Evolutionary conservation across 2,329 filamentous ascomycete species (phyloP).

Genomic region (Rugonectria rugulosa): DNA sequence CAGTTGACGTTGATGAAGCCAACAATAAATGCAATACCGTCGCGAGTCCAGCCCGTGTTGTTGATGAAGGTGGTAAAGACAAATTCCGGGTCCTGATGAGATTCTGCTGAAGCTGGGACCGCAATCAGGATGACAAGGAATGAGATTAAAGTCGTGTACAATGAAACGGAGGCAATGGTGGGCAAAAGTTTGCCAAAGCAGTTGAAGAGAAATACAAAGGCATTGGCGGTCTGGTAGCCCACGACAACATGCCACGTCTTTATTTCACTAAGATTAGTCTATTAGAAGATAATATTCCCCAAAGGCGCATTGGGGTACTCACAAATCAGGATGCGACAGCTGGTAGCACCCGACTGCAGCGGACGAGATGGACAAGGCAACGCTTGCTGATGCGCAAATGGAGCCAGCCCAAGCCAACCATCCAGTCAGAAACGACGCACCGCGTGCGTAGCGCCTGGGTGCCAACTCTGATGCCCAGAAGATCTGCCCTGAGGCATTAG

Average conservation of each 20-base stretch:
- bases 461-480: constrained; percentile 8
- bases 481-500: constrained; percentile 10
- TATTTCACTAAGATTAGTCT: neutral
- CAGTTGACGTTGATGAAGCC: constrained; percentile 22
- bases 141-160: constrained; percentile 9
- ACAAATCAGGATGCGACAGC: constrained; percentile 12
- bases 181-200: constrained; percentile 1
- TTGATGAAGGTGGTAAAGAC: constrained; percentile 16
- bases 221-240: constrained; percentile 10
- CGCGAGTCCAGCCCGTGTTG: constrained; percentile 4
- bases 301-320: neutral
- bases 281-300: neutral
- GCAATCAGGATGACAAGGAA: constrained; percentile 10
- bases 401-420: constrained; percentile 12
- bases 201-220: constrained; percentile 5
- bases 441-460: neutral
- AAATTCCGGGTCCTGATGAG: neutral
- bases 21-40: constrained; percentile 17
- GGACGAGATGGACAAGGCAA: constrained; percentile 6
- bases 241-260: constrained; percentile 15
- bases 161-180: constrained; percentile 1
- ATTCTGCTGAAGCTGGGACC: neutral
- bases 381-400: constrained; percentile 9
- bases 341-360: constrained; percentile 6
- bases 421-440: constrained; percentile 4